Conservation (phyloP, 306 rosid species). For the Vigna nakashimae region DNA sequence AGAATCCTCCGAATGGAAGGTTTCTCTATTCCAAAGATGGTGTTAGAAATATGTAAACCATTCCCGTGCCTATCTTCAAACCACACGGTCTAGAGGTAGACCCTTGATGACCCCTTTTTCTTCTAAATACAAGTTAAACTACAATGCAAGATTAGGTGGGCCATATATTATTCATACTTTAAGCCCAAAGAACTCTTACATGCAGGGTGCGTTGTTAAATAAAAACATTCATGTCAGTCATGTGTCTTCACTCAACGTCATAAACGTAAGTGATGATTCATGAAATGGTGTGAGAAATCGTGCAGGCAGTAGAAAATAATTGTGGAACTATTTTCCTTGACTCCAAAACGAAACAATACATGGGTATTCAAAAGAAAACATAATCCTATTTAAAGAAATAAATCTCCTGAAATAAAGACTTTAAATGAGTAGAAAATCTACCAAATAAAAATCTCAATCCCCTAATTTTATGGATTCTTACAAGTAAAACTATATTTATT, state of each 20-base stretch:
- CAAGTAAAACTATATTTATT: no score
- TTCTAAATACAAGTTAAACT: background rate
- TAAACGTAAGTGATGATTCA: background rate
- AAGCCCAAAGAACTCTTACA: background rate
- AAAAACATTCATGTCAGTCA: background rate
- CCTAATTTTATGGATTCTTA: no score
- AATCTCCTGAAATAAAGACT: no score
- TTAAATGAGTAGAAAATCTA: no score
- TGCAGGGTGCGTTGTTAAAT: background rate
- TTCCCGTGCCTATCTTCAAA: background rate
- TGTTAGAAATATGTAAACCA: background rate
- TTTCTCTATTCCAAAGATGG: constrained; percentile 7
- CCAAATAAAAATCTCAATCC: no score
- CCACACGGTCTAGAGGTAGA: background rate
- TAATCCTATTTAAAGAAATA: no score
- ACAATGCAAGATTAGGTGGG: background rate
- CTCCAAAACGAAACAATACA: no score
- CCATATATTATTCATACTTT: background rate
- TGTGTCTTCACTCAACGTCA: background rate
- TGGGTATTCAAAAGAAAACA: no score
- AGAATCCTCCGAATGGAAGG: background rate
- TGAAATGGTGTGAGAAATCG: background rate
- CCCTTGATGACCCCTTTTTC: background rate
- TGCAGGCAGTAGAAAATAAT: no score
- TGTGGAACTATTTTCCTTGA: no score